Percentiles rank a stretch among this genome's conserved stretches.
phyloP scores from a whole-genome alignment of 495 filamentous ascomycete genomes.

The Hyphodiscus hymeniophilus region DNA sequence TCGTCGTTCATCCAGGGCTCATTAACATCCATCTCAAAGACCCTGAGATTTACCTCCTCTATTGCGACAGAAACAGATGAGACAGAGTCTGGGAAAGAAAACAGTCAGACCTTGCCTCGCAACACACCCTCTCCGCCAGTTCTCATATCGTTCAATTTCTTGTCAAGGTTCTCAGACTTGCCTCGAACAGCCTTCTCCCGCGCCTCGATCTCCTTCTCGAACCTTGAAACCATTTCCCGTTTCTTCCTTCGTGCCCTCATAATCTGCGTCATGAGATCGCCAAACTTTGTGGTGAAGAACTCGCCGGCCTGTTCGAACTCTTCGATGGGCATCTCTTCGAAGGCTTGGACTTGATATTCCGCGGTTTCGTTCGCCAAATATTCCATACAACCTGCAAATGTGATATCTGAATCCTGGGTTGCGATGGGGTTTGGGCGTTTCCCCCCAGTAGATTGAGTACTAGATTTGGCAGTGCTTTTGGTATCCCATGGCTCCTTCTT shows the following conservation, averaged over 20 bases:
- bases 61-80: neutral
- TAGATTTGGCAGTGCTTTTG: neutral
- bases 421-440: neutral
- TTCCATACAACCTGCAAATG: neutral
- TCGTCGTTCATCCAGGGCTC: neutral
- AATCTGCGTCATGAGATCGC: slow-evolving; percentile 51
- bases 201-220: slow-evolving; percentile 56
- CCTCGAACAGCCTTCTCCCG: slow-evolving; percentile 43
- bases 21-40: no score
- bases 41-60: neutral
- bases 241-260: slow-evolving; percentile 56
- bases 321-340: slow-evolving; percentile 51
- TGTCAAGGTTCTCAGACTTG: slow-evolving; percentile 45
- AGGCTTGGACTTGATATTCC: slow-evolving; percentile 51
- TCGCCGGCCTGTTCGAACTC: slow-evolving; percentile 84
- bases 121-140: slow-evolving; percentile 33
- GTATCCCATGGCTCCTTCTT: slow-evolving; percentile 39
- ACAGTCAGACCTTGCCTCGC: slow-evolving; percentile 1
- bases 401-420: neutral
- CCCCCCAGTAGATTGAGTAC: no score
- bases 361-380: neutral
- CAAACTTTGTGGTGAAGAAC: slow-evolving; percentile 65
- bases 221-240: slow-evolving; percentile 52
- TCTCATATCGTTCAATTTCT: slow-evolving; percentile 49
- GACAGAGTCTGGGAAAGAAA: no score